Conservation (phyloP, 2,329 filamentous ascomycete genomes). For the Phyllosticta paracitricarpa region DNA sequence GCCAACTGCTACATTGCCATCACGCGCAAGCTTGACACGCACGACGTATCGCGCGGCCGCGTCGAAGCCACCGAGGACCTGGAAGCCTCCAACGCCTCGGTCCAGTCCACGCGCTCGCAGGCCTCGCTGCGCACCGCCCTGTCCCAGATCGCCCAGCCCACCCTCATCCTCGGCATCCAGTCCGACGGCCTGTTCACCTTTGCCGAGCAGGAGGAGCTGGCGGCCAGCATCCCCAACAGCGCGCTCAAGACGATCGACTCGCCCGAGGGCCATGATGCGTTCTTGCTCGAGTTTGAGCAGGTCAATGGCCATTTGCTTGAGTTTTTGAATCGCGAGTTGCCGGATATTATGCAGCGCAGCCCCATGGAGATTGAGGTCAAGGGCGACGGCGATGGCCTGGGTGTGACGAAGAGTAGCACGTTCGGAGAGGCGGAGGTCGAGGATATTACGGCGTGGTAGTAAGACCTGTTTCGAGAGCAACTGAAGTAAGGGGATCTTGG, state of each 20-base stretch:
- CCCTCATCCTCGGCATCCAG: conserved; percentile 86
- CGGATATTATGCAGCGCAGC: conserved; percentile 68
- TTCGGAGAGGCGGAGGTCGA: conserved; percentile 95
- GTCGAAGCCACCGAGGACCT: conserved; percentile 21
- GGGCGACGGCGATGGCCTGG: conserved; percentile 35
- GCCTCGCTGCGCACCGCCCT: conserved; percentile 57
- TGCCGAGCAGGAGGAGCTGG: conserved; percentile 89
- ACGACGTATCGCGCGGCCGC: conserved; percentile 80
- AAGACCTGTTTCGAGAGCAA: too few species aligned
- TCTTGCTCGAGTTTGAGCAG: conserved; percentile 92
- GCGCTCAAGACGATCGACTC: conserved; percentile 81
- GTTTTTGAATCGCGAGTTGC: conserved; percentile 73
- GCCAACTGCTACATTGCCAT: conserved; percentile 99
- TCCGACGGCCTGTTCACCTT: conserved; percentile 95
- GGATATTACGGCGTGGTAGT: conserved; percentile 88
- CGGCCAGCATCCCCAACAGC: conserved; percentile 66
- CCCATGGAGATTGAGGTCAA: conserved; percentile 30
- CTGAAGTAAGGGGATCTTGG: too few species aligned
- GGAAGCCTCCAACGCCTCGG: conserved; percentile 17
- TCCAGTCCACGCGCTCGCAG: neutral
- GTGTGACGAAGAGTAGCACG: conserved; percentile 74
- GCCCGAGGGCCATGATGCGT: conserved; percentile 92
- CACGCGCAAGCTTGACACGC: conserved; percentile 93
- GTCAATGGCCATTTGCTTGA: conserved; percentile 79
- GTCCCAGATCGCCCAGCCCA: conserved; percentile 74